These are phyloP conservation scores for Geranium rotundifolium DNA, from an alignment of 345 rosid species.

Conservation along the genomic window DNA sequence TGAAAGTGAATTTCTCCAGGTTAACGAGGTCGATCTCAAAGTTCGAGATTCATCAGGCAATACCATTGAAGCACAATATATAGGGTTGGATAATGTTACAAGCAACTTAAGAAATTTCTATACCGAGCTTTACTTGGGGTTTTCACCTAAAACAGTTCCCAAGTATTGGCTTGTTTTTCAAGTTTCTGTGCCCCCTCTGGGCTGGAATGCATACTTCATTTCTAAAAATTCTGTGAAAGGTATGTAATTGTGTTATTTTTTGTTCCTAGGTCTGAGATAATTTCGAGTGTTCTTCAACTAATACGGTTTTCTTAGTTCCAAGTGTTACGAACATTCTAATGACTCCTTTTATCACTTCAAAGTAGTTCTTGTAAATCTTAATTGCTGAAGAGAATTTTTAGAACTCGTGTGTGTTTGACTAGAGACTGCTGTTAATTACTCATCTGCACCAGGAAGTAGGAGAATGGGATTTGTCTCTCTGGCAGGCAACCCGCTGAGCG, in stretches of 20 bases:
- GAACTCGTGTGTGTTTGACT: not conserved
- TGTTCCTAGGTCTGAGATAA: too few relatives aligned
- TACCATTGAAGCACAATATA: constrained; percentile 35
- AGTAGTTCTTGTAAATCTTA: too few relatives aligned
- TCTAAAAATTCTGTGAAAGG: constrained; percentile 38
- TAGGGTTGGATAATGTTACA: constrained; percentile 51
- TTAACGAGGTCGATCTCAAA: constrained; percentile 35
- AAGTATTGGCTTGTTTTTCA: constrained; percentile 65
- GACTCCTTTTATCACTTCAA: too few relatives aligned
- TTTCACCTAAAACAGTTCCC: constrained; percentile 28
- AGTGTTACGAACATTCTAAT: too few relatives aligned
- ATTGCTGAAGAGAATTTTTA: too few relatives aligned
- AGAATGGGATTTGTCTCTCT: constrained; percentile 9
- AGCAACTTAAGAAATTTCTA: constrained; percentile 51
- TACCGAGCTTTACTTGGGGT: constrained; percentile 48
- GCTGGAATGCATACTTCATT: constrained; percentile 78
- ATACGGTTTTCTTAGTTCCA: too few relatives aligned
- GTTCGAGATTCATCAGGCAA: constrained; percentile 59
- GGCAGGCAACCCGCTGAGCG: constrained; percentile 19
- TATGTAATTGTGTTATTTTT: constrained; percentile 7
- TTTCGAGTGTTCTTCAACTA: too few relatives aligned
- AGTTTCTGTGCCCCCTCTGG: constrained; percentile 64
- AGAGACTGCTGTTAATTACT: not conserved
- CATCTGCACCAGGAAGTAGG: constrained; percentile 18
- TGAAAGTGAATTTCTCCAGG: constrained; percentile 30